Conservation (phyloP, 352 stramenopile species). For the Globisporangium radiosum region DNA sequence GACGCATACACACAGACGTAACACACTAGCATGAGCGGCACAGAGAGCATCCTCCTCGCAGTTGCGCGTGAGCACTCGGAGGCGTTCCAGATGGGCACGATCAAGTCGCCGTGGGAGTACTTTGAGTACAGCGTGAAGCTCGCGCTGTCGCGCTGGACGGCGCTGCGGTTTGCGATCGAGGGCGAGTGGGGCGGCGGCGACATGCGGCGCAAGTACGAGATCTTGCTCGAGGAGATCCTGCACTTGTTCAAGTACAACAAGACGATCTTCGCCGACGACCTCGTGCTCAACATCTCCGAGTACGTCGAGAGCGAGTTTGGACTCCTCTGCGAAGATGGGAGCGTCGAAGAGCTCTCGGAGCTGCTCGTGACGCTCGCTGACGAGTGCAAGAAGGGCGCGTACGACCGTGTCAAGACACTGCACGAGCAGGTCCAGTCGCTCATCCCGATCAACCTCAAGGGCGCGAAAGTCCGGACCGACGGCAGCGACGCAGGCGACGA, state of each 20-base stretch:
- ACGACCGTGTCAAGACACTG: slow-evolving; percentile 55
- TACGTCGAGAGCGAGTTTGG: slow-evolving; percentile 78
- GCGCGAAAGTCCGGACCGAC: slow-evolving; percentile 56
- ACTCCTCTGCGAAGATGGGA: slow-evolving; percentile 73
- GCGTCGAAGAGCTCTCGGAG: slow-evolving; percentile 61
- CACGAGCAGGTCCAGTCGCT: slow-evolving; percentile 68
- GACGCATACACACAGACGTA: neutral
- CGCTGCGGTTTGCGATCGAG: slow-evolving; percentile 78
- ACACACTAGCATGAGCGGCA: slow-evolving; percentile 28
- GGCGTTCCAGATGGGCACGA: slow-evolving; percentile 37
- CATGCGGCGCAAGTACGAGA: slow-evolving; percentile 75
- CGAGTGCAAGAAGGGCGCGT: slow-evolving; percentile 76
- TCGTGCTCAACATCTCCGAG: slow-evolving; percentile 57
- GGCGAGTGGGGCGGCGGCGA: slow-evolving; percentile 80
- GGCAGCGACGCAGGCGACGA: slow-evolving; percentile 6
- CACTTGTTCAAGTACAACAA: slow-evolving; percentile 83
- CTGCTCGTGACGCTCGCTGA: slow-evolving; percentile 59
- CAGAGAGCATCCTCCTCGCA: slow-evolving; percentile 45
- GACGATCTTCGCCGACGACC: slow-evolving; percentile 51
- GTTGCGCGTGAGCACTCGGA: slow-evolving; percentile 50
- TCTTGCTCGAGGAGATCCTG: slow-evolving; percentile 72
- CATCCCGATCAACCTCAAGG: slow-evolving; percentile 78
- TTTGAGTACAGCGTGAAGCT: slow-evolving; percentile 83
- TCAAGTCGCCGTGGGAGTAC: slow-evolving; percentile 75
- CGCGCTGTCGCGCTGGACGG: slow-evolving; percentile 69